phyloP scores from a whole-genome alignment of 768 basidiomycete genomes.

The Lentinus tigrinus region DNA sequence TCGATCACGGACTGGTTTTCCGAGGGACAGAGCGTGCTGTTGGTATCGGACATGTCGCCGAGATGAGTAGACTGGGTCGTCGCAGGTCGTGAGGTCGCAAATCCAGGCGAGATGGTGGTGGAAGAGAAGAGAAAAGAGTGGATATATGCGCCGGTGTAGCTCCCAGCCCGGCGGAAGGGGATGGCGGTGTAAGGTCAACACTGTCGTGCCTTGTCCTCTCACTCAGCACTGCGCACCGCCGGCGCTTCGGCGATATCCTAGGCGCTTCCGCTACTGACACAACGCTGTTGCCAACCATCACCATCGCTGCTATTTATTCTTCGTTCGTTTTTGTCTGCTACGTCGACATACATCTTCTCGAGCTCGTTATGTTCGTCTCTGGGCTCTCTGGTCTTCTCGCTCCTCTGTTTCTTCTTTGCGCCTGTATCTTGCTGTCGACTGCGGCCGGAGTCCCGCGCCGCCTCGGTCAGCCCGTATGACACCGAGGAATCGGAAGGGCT shows the following conservation, averaged over 20 bases:
- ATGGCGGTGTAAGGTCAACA: constrained; percentile 1
- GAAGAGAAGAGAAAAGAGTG: constrained; percentile 6
- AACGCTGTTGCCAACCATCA: too few species aligned
- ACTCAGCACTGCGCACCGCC: neutral
- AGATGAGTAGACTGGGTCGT: neutral
- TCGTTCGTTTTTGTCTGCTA: too few species aligned
- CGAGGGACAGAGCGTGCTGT: constrained; percentile 43
- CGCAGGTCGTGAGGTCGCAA: neutral
- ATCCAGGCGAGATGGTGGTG: neutral
- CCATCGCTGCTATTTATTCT: too few species aligned
- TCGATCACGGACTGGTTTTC: constrained; percentile 51
- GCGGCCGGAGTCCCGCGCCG: too few species aligned
- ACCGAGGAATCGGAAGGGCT: too few species aligned
- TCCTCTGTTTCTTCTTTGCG: too few species aligned
- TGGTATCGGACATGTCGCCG: neutral
- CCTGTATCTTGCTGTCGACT: too few species aligned
- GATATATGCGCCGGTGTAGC: constrained; percentile 11
- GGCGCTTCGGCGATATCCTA: neutral
- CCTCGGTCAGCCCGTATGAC: too few species aligned
- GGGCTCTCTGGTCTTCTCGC: too few species aligned
- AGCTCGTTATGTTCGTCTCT: too few species aligned
- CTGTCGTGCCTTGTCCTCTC: neutral
- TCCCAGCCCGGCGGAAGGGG: neutral
- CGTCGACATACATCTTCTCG: too few species aligned
- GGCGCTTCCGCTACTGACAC: too few species aligned